Percentiles rank a stretch among this genome's conserved stretches.
Conservation (phyloP, 1,284 basidiomycete genomes). For the Naganishia cerealis region DNA sequence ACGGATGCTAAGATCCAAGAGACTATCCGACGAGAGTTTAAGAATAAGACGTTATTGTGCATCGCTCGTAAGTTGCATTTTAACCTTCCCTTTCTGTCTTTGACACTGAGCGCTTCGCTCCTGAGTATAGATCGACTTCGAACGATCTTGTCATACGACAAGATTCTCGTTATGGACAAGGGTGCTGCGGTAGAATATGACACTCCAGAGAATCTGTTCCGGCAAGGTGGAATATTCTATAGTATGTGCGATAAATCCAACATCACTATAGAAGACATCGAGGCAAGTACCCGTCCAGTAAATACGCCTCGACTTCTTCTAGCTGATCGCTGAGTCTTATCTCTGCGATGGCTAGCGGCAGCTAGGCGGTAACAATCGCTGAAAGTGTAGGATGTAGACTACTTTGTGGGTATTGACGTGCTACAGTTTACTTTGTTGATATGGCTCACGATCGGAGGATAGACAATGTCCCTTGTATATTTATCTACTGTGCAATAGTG, state of each 20-base stretch:
- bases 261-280: constrained; percentile 67
- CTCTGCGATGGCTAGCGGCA: constrained; percentile 3
- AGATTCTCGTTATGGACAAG: constrained; percentile 68
- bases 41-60: constrained; percentile 56
- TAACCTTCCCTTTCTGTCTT: too few species aligned
- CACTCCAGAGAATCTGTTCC: constrained; percentile 71
- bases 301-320: not conserved
- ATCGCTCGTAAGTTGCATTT: constrained; percentile 60
- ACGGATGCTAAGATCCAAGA: constrained; percentile 73
- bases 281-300: constrained; percentile 5
- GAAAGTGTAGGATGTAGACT: not conserved
- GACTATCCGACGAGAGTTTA: constrained; percentile 71
- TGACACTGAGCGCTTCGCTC: not conserved
- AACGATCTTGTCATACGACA: constrained; percentile 77
- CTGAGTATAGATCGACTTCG: constrained; percentile 59
- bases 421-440: too few species aligned
- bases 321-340: not conserved
- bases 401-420: too few species aligned
- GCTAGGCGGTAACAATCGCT: constrained; percentile 1
- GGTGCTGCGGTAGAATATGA: constrained; percentile 73
- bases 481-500: too few species aligned
- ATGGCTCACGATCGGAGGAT: too few species aligned
- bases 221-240: constrained; percentile 69
- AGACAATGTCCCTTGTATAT: too few species aligned
- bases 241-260: constrained; percentile 72